Evolutionary conservation across 257 asterid genomes (phyloP).

Genomic region (Solanum ossicruentum): DNA sequence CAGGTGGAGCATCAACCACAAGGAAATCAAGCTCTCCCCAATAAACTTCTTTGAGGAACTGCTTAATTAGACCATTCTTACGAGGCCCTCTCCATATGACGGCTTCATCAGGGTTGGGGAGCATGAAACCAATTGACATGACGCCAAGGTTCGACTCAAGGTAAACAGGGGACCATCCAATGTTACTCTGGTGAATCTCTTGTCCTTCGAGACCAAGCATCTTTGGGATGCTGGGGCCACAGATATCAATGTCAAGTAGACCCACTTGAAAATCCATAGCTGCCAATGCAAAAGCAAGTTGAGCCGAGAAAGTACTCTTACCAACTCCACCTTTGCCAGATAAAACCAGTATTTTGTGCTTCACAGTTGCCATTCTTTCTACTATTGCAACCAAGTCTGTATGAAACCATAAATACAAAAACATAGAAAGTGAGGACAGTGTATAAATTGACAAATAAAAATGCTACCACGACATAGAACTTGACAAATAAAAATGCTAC

Average conservation of each 20-base stretch:
- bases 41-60: conserved; percentile 66
- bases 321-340: conserved; percentile 98
- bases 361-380: conserved; percentile 88
- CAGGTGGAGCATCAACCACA: conserved; percentile 90
- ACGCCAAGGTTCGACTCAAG: conserved; percentile 89
- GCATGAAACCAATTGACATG: conserved; percentile 62
- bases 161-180: conserved; percentile 88
- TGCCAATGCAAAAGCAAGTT: conserved; percentile 70
- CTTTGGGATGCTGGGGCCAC: conserved; percentile 91
- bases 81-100: conserved; percentile 92
- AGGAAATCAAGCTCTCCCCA: conserved; percentile 95
- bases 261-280: conserved; percentile 81
- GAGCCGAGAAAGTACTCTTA: conserved; percentile 89
- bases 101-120: conserved; percentile 46
- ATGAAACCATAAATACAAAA: neutral
- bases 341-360: conserved; percentile 80
- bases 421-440: neutral
- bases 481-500: neutral
- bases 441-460: neutral
- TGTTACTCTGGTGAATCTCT: conserved; percentile 59
- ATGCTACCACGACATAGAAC: neutral
- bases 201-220: conserved; percentile 83
- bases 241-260: conserved; percentile 84
- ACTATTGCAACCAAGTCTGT: conserved; percentile 61
- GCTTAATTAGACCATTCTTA: conserved; percentile 67